Evolutionary conservation across 1,284 basidiomycete species (phyloP), one percentile per base, ranked within the genome.

Genomic region (Ustilago shanxiensis): DNA sequence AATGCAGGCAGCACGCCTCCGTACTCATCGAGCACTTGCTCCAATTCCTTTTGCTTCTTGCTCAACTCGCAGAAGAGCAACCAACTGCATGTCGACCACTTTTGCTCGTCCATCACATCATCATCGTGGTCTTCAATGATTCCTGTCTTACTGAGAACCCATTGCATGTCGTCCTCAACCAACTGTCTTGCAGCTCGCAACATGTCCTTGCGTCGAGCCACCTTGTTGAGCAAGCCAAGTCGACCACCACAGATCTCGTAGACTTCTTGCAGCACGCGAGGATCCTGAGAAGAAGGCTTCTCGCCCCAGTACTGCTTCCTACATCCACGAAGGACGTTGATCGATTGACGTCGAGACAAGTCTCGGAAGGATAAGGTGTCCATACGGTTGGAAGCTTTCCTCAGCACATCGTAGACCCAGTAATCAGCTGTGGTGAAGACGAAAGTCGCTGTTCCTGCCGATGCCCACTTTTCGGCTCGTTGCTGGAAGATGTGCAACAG

Each of bases 21-120:
- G 33, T 65, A 18, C 37, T 77, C 61, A 7, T 61, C 62, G 58
- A 76, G 50, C 60, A 77, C 31, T 14, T 75, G 72, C 60, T 82
- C 82, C 44, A 83, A 60, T 51, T 70, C 77, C 47, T 77, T 67
- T n/a, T 83, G 82, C 60, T 78, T 72, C 44, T 72, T 68, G 6
- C 75, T 61, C 7, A 83, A 60, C 61, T 83, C 82, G 49, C 49
- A 52, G 51, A 83, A 83, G 35, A 83, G 71, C 24, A 83, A 69
- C 82, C 82, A 83, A 60, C 79, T 81, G 67, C 82, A 83, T 4
- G 82, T 83, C 31, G 79, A 73, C 82, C 82, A 83, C 73, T 83
- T 77, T 60, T 83, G 82, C 67, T 83, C 82, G 62, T 83, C 82
- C 82, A 83, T 83, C 50, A 82, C 82, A 58, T 82, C 82, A 41